These are phyloP conservation scores for Psidium friedrichsthalianum DNA, from an alignment of 345 rosid species.

Conservation along the genomic window DNA sequence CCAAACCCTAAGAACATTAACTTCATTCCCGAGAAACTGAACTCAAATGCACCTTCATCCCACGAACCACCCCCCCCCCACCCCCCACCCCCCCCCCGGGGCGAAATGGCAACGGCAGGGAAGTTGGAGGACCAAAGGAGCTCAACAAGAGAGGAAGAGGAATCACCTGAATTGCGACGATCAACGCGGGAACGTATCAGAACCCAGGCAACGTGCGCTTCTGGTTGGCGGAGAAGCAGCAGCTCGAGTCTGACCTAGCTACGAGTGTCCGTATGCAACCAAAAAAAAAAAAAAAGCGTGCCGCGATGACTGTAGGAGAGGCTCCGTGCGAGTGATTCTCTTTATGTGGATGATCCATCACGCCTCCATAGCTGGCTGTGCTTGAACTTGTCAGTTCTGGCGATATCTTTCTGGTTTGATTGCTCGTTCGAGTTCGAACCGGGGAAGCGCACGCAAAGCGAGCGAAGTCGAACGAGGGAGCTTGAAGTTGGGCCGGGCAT, in stretches of 20 bases:
- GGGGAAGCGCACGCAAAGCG: neutral
- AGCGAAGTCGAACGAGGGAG: neutral
- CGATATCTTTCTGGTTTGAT: neutral
- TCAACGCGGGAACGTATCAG: neutral
- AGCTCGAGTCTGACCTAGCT: neutral
- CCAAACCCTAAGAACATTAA: neutral
- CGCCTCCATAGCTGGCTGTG: neutral
- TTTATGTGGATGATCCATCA: neutral
- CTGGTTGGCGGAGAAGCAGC: neutral
- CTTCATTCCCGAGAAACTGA: neutral
- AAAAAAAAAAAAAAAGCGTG: neutral
- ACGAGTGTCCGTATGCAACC: neutral
- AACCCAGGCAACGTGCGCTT: neutral
- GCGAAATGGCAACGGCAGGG: neutral
- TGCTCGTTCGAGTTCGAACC: neutral
- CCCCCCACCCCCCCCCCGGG: no score
- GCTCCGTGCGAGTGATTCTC: neutral
- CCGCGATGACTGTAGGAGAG: neutral
- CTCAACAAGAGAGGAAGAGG: neutral
- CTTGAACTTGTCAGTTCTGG: neutral
- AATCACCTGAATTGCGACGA: neutral
- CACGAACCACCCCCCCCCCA: neutral
- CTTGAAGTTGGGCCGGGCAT: neutral
- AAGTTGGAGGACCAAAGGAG: no score
- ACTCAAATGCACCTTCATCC: neutral